Evolutionary conservation across 139 green algal genomes (phyloP).

Genomic region (Nannochloris sp.): DNA sequence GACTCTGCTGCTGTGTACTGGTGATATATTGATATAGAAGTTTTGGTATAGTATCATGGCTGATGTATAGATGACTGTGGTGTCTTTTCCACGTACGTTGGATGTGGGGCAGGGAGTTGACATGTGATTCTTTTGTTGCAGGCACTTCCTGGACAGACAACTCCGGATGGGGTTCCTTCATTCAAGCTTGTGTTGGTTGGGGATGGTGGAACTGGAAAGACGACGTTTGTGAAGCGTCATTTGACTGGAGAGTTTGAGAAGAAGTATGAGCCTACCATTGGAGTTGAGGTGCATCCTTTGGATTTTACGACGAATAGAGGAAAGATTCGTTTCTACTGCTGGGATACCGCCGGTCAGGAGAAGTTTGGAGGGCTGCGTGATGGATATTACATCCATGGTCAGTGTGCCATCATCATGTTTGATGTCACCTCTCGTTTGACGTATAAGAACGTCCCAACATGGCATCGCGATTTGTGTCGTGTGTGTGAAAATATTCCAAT

Average conservation of each 20-base stretch:
- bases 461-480: slow-evolving; percentile 95
- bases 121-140: slow-evolving; percentile 15
- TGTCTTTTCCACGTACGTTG: not conserved
- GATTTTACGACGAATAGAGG: slow-evolving; percentile 98
- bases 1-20: no score
- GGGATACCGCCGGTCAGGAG: slow-evolving; percentile 98
- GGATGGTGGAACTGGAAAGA: slow-evolving; percentile 97
- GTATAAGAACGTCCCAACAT: slow-evolving; percentile 99
- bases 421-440: slow-evolving; percentile 98
- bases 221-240: slow-evolving; percentile 97
- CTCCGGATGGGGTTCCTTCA: slow-evolving; percentile 65
- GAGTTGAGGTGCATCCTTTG: slow-evolving; percentile 96
- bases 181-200: slow-evolving; percentile 99
- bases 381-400: slow-evolving; percentile 98
- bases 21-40: no score
- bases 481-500: slow-evolving; percentile 99
- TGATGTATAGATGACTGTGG: no score
- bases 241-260: slow-evolving; percentile 99
- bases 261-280: slow-evolving; percentile 98
- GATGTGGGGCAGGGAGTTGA: not conserved
- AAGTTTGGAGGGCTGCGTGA: slow-evolving; percentile 98
- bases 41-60: no score
- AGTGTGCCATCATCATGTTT: slow-evolving; percentile 99
- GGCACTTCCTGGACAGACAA: slow-evolving; percentile 62
- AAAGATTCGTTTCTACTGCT: slow-evolving; percentile 98